Evolutionary conservation across 192 early-diverging fungal species (phyloP).

Genomic region (Coemansia javaensis): DNA sequence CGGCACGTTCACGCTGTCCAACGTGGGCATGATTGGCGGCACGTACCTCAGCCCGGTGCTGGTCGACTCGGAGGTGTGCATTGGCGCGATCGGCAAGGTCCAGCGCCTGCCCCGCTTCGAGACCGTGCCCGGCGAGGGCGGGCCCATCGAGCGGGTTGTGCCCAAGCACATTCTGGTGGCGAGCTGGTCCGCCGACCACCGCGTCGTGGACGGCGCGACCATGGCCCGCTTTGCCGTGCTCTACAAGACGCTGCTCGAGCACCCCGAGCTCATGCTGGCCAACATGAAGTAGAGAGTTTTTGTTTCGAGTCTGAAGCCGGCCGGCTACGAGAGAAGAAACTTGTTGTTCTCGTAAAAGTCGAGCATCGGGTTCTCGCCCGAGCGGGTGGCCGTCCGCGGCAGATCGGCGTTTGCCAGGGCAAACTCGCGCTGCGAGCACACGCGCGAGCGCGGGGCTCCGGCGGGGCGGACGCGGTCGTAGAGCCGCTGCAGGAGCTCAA

Average conservation of each 20-base stretch:
- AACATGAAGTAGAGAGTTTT: conserved; percentile 52
- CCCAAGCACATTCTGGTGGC: conserved; percentile 69
- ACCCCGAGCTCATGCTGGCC: conserved; percentile 71
- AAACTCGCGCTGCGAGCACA: conserved; percentile 73
- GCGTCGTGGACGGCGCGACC: conserved; percentile 93
- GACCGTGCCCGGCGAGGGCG: conserved; percentile 28
- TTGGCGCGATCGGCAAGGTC: conserved; percentile 83
- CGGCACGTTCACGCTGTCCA: conserved; percentile 90
- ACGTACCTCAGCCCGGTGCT: conserved; percentile 83
- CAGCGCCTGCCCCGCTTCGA: conserved; percentile 78
- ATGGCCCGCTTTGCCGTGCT: conserved; percentile 82
- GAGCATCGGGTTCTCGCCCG: conserved; percentile 93
- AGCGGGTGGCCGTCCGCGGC: conserved; percentile 66
- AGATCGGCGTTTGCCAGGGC: conserved; percentile 71
- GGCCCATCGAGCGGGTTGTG: conserved; percentile 62
- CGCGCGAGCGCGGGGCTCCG: conserved; percentile 21
- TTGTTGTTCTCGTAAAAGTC: conserved; percentile 90
- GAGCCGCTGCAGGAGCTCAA: conserved; percentile 75
- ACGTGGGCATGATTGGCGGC: conserved; percentile 93
- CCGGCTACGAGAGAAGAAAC: conserved; percentile 52
- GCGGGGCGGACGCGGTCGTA: conserved; percentile 62
- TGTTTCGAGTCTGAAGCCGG: neutral
- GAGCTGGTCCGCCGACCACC: conserved; percentile 94
- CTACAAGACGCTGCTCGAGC: conserved; percentile 85
- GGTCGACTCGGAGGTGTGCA: conserved; percentile 82